These are phyloP conservation scores for Phytophthora ramorum DNA, from an alignment of 352 stramenopile species.

Conservation along the genomic window DNA sequence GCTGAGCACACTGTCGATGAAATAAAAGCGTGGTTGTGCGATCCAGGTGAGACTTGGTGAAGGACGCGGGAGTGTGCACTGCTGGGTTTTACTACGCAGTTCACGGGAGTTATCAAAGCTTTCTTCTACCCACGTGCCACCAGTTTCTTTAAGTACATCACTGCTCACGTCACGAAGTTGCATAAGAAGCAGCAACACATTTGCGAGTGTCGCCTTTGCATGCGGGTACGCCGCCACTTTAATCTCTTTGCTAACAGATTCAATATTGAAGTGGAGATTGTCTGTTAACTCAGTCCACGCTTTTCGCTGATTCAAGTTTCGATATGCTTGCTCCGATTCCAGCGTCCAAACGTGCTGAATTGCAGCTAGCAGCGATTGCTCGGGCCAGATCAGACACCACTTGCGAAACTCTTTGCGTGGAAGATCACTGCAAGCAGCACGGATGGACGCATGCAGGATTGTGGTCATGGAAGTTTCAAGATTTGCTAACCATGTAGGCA, in stretches of 20 bases:
- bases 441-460: slow-evolving; percentile 72
- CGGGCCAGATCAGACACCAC: slow-evolving; percentile 81
- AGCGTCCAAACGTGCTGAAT: slow-evolving; percentile 66
- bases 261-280: slow-evolving; percentile 42
- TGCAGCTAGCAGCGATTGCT: slow-evolving; percentile 69
- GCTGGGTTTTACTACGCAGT: slow-evolving; percentile 5
- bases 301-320: slow-evolving; percentile 20
- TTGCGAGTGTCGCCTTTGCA: slow-evolving; percentile 41
- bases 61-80: background rate
- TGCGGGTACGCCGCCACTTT: slow-evolving; percentile 52
- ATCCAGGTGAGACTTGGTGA: slow-evolving; percentile 57
- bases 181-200: slow-evolving; percentile 55
- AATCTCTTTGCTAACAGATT: slow-evolving; percentile 53
- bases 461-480: slow-evolving; percentile 70
- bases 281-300: slow-evolving; percentile 44
- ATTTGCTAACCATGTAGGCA: slow-evolving; percentile 62
- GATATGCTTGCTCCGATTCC: slow-evolving; percentile 60
- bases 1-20: slow-evolving; percentile 57
- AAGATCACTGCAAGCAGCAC: slow-evolving; percentile 67
- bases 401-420: slow-evolving; percentile 84
- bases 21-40: slow-evolving; percentile 70
- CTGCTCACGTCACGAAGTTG: slow-evolving; percentile 66
- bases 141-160: slow-evolving; percentile 39
- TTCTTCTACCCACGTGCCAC: slow-evolving; percentile 13
- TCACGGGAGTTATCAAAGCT: slow-evolving; percentile 2